Base-by-base conservation (phyloP, 2,329 filamentous ascomycete genomes). In the Coniochaeta sp. region DNA sequence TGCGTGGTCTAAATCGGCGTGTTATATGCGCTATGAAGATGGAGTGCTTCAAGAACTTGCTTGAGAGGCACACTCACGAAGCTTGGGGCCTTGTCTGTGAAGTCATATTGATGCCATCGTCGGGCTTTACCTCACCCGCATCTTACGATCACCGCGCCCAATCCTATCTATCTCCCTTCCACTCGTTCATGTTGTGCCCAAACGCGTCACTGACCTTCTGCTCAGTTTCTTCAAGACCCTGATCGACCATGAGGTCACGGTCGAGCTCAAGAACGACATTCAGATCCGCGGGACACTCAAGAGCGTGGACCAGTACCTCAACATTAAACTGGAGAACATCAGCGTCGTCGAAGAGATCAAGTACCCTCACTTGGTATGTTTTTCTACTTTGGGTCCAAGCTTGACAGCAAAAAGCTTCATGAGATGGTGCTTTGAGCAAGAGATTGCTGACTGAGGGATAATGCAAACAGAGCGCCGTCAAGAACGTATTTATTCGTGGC, bases 211-310 rank as follows among this genome's bases (percentile, higher is more conserved):
- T 47, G 26, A 40, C 30, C 14, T 19, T 1, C 3, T 16, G 34
- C 7, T 22, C 72, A 95, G 90, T 79, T 98, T 97, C 81, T 98
- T 98, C 87, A 98, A 98, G 77, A 98, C 93, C 59, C 89, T 98
- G 70, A 96, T 97, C 74, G 95, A 97, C 80, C 89, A 95, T 68
- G 88, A 96, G 80, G 93, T 99, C 71, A 98, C 93, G 55, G 92
- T 99, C 73, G 95, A 99, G 81, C 90, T 99, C 74, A 99, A 99
- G 79, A 99, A 99, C 75, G 95, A 99, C 78, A 96, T 99, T 68
- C 92, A 93, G 73, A 96, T 99, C 74, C 90, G 91, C 69, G 95
- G 95, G 66, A 96, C 89, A 38, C 83, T 99, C 66, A 99, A 98
- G 81, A 96, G 90, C 71, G 93, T 99, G 66, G 95, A 99, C 74